A percentile compares a stretch with the other conserved stretches of the same genome.
phyloP scores from a whole-genome alignment of 2,329 filamentous ascomycete genomes.

The Thermomyces lanuginosus region DNA sequence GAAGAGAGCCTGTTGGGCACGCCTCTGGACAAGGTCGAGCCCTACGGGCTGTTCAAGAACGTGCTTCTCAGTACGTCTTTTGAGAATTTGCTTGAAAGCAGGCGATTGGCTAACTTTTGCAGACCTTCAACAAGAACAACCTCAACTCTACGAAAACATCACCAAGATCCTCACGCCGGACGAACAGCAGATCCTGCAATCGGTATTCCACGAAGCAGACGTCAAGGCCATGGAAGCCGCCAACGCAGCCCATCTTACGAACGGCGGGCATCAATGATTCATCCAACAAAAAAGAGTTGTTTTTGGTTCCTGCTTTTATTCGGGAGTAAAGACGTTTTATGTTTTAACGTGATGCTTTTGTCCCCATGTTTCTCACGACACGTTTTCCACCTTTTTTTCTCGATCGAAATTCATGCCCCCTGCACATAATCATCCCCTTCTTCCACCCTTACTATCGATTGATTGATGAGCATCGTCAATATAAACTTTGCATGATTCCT shows the following conservation, averaged over 20 bases:
- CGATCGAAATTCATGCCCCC: too few species aligned
- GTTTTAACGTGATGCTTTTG: too few species aligned
- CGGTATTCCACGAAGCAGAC: conserved; percentile 57
- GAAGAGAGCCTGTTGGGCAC: conserved; percentile 88
- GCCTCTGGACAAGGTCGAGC: conserved; percentile 86
- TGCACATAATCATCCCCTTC: too few species aligned
- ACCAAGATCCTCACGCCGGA: conserved; percentile 63
- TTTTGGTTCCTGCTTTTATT: too few species aligned
- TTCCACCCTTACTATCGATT: too few species aligned
- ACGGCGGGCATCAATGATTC: conserved; percentile 8
- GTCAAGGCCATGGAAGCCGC: conserved; percentile 32
- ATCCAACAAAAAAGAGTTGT: background rate
- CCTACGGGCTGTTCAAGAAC: conserved; percentile 74
- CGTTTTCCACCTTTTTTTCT: too few species aligned
- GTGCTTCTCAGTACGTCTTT: conserved; percentile 59
- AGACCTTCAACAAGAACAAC: conserved; percentile 84
- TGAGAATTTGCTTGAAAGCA: background rate
- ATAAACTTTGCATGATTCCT: too few species aligned
- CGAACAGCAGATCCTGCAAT: conserved; percentile 66
- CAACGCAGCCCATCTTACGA: conserved; percentile 17
- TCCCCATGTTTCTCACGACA: too few species aligned
- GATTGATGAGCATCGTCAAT: too few species aligned
- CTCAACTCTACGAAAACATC: conserved; percentile 68
- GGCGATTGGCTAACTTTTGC: conserved; percentile 15
- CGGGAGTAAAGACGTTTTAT: too few species aligned